Conservation (phyloP, 305 asterid genomes). For the Andrographis paniculata region DNA sequence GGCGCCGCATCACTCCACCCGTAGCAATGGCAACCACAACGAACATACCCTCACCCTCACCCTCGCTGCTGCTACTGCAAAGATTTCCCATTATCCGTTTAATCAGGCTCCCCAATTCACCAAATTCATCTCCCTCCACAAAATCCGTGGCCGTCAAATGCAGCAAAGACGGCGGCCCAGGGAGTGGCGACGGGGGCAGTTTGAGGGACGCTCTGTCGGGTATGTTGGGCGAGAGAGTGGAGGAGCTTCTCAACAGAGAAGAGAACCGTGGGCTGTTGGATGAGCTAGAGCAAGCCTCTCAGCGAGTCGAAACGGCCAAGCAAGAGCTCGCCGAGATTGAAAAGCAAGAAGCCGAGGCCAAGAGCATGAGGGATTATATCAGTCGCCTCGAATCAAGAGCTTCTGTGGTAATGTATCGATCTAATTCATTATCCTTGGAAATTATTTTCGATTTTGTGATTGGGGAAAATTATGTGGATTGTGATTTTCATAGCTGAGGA, state of each 20-base stretch:
- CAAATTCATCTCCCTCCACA: too few species aligned
- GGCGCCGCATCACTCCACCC: too few species aligned
- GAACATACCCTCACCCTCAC: too few species aligned
- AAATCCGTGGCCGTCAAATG: too few species aligned
- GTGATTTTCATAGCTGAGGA: too few species aligned
- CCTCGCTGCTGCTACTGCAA: too few species aligned
- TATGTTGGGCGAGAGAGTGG: slow-evolving; percentile 71
- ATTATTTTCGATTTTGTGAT: too few species aligned
- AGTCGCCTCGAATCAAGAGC: slow-evolving; percentile 65
- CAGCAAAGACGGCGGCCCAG: slow-evolving; percentile 19
- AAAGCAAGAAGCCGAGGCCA: slow-evolving; percentile 69
- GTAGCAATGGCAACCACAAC: too few species aligned
- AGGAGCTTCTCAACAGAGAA: slow-evolving; percentile 58
- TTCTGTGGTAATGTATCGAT: slow-evolving; percentile 47
- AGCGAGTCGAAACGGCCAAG: slow-evolving; percentile 71
- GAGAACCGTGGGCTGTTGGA: slow-evolving; percentile 66
- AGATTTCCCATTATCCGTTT: too few species aligned
- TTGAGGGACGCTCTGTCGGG: slow-evolving; percentile 56
- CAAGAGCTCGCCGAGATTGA: slow-evolving; percentile 69
- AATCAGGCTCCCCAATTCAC: too few species aligned
- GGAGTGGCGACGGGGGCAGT: slow-evolving; percentile 20
- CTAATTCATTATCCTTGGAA: too few species aligned
- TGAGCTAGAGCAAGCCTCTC: slow-evolving; percentile 75
- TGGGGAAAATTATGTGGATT: too few species aligned
- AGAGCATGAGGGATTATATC: slow-evolving; percentile 45